A percentile compares a stretch with the other conserved stretches of the same genome.
These are phyloP conservation scores for Coemansia sp. DNA, from an alignment of 192 early-diverging fungal species.

Conservation along the genomic window DNA sequence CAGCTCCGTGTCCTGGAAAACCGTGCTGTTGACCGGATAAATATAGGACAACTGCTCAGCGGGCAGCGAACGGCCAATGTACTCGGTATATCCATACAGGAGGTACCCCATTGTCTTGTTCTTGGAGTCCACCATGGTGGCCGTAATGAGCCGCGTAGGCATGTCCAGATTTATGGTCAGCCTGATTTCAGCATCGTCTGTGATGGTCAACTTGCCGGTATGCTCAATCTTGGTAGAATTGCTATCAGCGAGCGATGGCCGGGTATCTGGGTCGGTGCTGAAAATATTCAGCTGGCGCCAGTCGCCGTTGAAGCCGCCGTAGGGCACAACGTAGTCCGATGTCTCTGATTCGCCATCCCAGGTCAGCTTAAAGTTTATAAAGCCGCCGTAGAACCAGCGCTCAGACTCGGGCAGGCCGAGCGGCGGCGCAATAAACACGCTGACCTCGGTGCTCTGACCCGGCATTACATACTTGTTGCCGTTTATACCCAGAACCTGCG, in stretches of 20 bases:
- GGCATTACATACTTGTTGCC: slow-evolving; percentile 12
- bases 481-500: neutral
- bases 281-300: slow-evolving; percentile 22
- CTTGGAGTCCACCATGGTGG: slow-evolving; percentile 6
- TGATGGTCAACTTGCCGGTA: neutral
- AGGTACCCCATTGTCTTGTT: slow-evolving; percentile 24
- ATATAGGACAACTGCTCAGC: neutral
- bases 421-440: slow-evolving; percentile 19
- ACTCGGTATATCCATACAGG: slow-evolving; percentile 17
- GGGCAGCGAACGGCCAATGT: neutral
- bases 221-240: neutral
- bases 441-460: slow-evolving; percentile 5
- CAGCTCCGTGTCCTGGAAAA: slow-evolving; percentile 3
- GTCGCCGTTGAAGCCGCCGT: slow-evolving; percentile 45
- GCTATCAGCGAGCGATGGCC: slow-evolving; percentile 15
- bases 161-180: slow-evolving; percentile 17
- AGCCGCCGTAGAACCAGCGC: slow-evolving; percentile 54
- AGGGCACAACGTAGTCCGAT: slow-evolving; percentile 27
- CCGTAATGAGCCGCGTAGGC: slow-evolving; percentile 16
- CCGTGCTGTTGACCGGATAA: neutral
- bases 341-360: slow-evolving; percentile 6
- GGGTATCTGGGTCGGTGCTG: neutral
- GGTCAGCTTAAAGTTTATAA: slow-evolving; percentile 21
- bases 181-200: neutral
- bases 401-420: slow-evolving; percentile 21